These are phyloP conservation scores for Hygrophorus russula DNA, from an alignment of 768 basidiomycete genomes.

Conservation along the genomic window DNA sequence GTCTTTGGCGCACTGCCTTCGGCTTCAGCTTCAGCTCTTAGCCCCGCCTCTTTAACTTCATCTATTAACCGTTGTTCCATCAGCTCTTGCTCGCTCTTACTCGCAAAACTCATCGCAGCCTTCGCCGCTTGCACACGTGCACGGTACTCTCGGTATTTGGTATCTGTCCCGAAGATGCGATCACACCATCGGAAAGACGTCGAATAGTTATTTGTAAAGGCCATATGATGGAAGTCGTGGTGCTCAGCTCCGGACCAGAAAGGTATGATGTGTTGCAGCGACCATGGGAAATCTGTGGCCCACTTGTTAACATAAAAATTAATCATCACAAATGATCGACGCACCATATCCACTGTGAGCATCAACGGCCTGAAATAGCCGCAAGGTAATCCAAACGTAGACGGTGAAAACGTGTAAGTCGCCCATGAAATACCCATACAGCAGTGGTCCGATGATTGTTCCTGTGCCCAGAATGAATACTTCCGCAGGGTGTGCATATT, in stretches of 20 bases:
- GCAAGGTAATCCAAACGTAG: constrained; percentile 87
- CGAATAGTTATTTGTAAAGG: constrained; percentile 87
- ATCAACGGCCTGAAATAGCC: constrained; percentile 95
- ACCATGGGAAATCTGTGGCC: constrained; percentile 88
- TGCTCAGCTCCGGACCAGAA: constrained; percentile 98
- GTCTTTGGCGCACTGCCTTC: constrained; percentile 10
- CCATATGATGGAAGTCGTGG: constrained; percentile 98
- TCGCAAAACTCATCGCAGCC: constrained; percentile 39
- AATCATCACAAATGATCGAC: constrained; percentile 13
- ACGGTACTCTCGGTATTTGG: constrained; percentile 79
- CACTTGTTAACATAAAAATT: not conserved
- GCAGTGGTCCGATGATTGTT: constrained; percentile 78
- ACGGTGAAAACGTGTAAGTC: constrained; percentile 89
- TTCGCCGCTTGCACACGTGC: constrained; percentile 53
- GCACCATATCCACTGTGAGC: constrained; percentile 92
- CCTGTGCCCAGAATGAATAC: constrained; percentile 91
- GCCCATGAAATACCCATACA: constrained; percentile 67
- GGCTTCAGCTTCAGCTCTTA: constrained; percentile 53
- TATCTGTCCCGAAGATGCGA: constrained; percentile 79
- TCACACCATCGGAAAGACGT: constrained; percentile 96
- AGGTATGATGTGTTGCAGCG: constrained; percentile 80
- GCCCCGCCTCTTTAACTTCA: constrained; percentile 66
- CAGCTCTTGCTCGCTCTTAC: constrained; percentile 37
- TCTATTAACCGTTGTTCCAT: constrained; percentile 54
- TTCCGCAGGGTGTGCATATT: constrained; percentile 96